Percentiles rank a stretch among this genome's conserved stretches.
Evolutionary conservation across 495 filamentous ascomycete genomes (phyloP).

Genomic region (Hypoxylon lienhwacheense): DNA sequence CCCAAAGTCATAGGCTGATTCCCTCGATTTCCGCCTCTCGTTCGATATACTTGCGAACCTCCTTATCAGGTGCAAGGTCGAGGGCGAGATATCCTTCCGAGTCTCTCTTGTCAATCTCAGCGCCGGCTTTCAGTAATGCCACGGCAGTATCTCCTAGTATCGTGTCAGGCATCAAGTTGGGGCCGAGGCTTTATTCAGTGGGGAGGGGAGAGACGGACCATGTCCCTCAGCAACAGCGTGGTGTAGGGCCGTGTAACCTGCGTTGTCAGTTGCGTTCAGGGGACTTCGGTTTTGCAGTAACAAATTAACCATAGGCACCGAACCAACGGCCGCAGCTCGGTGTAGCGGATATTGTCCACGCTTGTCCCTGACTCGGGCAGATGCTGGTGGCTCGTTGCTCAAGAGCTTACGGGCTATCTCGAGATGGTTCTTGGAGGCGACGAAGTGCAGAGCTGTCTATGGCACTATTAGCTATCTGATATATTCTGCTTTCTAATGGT

Average conservation of each 20-base stretch:
- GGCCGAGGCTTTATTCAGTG: neutral
- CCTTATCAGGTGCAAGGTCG: slow-evolving; percentile 78
- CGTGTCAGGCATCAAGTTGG: slow-evolving; percentile 8
- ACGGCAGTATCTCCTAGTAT: slow-evolving; percentile 72
- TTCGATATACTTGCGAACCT: slow-evolving; percentile 71
- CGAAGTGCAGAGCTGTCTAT: slow-evolving; percentile 88
- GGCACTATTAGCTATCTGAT: neutral
- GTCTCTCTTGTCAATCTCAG: slow-evolving; percentile 79
- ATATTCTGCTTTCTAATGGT: neutral
- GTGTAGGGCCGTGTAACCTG: slow-evolving; percentile 86
- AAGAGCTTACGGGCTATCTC: slow-evolving; percentile 78
- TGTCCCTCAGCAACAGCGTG: slow-evolving; percentile 94
- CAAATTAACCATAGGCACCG: slow-evolving; percentile 76
- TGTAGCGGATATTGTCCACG: slow-evolving; percentile 83
- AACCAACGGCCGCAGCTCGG: slow-evolving; percentile 87
- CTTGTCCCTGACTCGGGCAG: slow-evolving; percentile 81
- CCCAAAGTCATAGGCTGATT: slow-evolving; percentile 60
- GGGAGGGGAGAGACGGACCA: slow-evolving; percentile 47
- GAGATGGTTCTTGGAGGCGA: slow-evolving; percentile 84
- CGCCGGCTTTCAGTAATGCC: slow-evolving; percentile 77
- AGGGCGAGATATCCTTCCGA: slow-evolving; percentile 71
- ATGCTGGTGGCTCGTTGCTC: slow-evolving; percentile 67
- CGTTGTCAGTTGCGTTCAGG: slow-evolving; percentile 80
- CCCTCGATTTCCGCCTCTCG: slow-evolving; percentile 83
- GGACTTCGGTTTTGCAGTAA: slow-evolving; percentile 80